phyloP scores from a whole-genome alignment of 2,329 filamentous ascomycete species.

The Neurospora crassa region DNA sequence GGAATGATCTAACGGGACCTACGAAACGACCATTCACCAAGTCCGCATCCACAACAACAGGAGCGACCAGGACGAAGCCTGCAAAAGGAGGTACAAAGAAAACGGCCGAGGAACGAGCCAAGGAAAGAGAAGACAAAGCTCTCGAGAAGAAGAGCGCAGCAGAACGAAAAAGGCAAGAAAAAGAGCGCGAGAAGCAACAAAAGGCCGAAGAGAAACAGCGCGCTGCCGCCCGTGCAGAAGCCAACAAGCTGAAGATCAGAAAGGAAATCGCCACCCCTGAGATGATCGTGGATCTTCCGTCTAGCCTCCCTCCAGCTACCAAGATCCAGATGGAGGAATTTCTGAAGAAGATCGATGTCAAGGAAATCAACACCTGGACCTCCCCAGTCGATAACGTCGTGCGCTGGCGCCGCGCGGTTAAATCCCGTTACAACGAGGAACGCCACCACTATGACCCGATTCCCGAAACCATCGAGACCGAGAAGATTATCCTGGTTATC shows the following conservation, averaged over 20 bases:
- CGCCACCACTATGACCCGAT: constrained; percentile 57
- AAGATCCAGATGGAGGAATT: constrained; percentile 38
- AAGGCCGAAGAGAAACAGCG: constrained; percentile 54
- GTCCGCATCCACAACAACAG: constrained; percentile 2
- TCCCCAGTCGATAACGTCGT: constrained; percentile 44
- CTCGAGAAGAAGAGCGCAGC: constrained; percentile 44
- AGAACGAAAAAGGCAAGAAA: constrained; percentile 46
- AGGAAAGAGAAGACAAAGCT: constrained; percentile 35
- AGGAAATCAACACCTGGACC: constrained; percentile 32
- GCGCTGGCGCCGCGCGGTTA: constrained; percentile 60
- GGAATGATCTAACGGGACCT: background rate
- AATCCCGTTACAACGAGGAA: constrained; percentile 50
- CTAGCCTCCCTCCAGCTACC: constrained; percentile 39
- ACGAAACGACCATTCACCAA: background rate
- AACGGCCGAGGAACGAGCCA: constrained; percentile 27
- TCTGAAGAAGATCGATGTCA: constrained; percentile 39
- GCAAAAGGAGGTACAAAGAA: constrained; percentile 15
- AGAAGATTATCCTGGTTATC: constrained; percentile 53
- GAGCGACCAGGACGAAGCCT: constrained; percentile 14
- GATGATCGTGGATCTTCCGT: constrained; percentile 67
- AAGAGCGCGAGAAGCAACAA: constrained; percentile 49
- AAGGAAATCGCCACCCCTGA: constrained; percentile 65
- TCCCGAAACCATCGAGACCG: constrained; percentile 38
- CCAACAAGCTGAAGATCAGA: constrained; percentile 63
- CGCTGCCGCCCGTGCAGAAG: constrained; percentile 58